Evolutionary conservation across 78 protist species (phyloP).

Genomic region (Tieghemostelium lacteum): DNA sequence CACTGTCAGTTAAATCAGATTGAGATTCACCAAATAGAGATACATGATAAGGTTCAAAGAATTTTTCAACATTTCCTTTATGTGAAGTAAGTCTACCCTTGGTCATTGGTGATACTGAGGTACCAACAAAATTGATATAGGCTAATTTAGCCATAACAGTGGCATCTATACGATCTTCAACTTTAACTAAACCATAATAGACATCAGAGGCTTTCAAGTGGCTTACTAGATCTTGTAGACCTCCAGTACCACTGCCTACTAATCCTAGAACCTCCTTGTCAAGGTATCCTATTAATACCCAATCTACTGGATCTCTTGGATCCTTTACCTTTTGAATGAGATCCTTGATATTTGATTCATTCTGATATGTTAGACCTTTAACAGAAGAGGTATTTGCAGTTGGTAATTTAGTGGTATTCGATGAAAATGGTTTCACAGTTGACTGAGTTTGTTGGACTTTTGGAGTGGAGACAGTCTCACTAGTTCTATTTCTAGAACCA

Average conservation of each 20-base stretch:
- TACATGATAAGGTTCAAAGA: conserved; percentile 30
- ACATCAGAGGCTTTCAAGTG: conserved; percentile 7
- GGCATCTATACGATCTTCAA: conserved; percentile 33
- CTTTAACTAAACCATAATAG: conserved; percentile 53
- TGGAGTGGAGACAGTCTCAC: not conserved
- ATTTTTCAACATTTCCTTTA: conserved; percentile 31
- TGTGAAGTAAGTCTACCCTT: conserved; percentile 55
- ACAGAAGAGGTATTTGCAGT: conserved; percentile 35
- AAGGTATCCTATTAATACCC: conserved; percentile 67
- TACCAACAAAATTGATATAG: conserved; percentile 60
- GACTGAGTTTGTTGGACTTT: not conserved
- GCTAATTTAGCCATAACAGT: conserved; percentile 16
- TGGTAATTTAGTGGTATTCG: conserved; percentile 2
- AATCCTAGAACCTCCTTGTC: conserved; percentile 1
- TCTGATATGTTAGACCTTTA: not conserved
- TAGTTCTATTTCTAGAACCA: conserved; percentile 71
- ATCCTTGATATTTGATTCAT: not conserved
- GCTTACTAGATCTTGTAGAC: conserved; percentile 22
- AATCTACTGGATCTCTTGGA: conserved; percentile 7
- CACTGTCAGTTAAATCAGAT: conserved; percentile 32
- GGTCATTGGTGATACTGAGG: conserved; percentile 34
- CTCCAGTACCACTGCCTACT: conserved; percentile 49
- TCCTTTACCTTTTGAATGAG: conserved; percentile 17
- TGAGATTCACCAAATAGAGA: conserved; percentile 21
- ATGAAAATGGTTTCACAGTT: not conserved